Evolutionary conservation across 768 basidiomycete genomes (phyloP), one percentile per base, ranked within the genome.

Genomic region (Pholiota molesta): DNA sequence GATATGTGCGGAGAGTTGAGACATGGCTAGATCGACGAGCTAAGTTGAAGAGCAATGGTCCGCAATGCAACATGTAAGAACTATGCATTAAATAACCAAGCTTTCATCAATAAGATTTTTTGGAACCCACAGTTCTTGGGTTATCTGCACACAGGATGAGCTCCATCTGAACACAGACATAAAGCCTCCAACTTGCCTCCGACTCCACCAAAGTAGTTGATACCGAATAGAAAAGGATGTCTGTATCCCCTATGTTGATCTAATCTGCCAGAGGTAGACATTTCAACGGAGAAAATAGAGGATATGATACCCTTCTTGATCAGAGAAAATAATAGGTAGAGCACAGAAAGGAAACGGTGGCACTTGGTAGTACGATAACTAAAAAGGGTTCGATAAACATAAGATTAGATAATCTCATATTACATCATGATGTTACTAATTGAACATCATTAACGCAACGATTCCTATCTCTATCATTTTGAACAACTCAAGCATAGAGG

Each of bases 1-100:
- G 45, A 85, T 69, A 52, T 76, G 73, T 16, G 77, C 77, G 37
- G 83, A 85, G 60, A 80, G 71, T 56, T 77, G 71, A 31, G 75
- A 76, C 83, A 86, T 85, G 0, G 82, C 83, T 52, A 83, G 65
- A 52, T 86, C 84, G 29, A 71, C 62, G 6, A 85, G 74, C 83
- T 85, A 51, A 8, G 47, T 47, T 49, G 45, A 39, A 51, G 26
- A 9, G 11, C 28, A 29, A 53, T 19, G n/a, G n/a, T n/a, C n/a
- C n/a, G n/a, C n/a, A n/a, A n/a, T n/a, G n/a, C n/a, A n/a, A 13
- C 5, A 39, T 29, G 54, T 31, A 28, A 13, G 40, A 37, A 37
- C 35, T 37, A 37, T 37, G 35, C 14, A 13, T 16, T 23, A 19
- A 19, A 16, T 14, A 53, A 16, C 3, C 4, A 2, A 4, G 6